phyloP scores from a whole-genome alignment of 495 filamentous ascomycete genomes.

The Penicillium bialowiezense region DNA sequence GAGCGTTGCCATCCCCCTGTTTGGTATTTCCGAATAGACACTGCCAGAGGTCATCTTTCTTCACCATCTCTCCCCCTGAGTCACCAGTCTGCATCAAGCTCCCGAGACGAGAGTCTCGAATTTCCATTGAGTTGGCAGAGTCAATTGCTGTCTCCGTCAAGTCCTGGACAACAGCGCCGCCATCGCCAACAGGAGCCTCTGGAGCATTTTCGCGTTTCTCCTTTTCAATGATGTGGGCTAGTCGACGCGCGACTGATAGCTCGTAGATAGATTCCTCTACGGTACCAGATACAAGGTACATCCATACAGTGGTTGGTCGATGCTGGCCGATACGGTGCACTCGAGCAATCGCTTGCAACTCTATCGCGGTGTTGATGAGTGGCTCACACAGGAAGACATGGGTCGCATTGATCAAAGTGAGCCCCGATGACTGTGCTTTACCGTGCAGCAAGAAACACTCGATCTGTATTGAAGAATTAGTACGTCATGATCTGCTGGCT shows the following conservation, averaged over 20 bases:
- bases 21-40: conserved; percentile 70
- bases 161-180: conserved; percentile 22
- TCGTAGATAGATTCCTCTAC: conserved; percentile 90
- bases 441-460: conserved; percentile 90
- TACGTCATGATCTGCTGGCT: background rate
- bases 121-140: conserved; percentile 76
- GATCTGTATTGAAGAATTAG: conserved; percentile 31
- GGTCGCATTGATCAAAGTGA: conserved; percentile 88
- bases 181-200: conserved; percentile 21
- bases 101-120: conserved; percentile 65
- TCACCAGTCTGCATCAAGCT: conserved; percentile 67
- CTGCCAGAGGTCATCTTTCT: conserved; percentile 78
- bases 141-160: conserved; percentile 64
- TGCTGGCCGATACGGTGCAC: conserved; percentile 93
- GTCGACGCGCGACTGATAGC: conserved; percentile 71
- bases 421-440: conserved; percentile 77
- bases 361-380: conserved; percentile 85
- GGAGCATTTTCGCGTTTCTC: conserved; percentile 25
- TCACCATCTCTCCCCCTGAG: conserved; percentile 77
- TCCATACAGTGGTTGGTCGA: conserved; percentile 86
- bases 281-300: conserved; percentile 84
- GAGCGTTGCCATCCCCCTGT: conserved; percentile 17
- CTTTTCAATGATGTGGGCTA: conserved; percentile 67
- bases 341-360: conserved; percentile 89
- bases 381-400: conserved; percentile 96